These are phyloP conservation scores for Takakia lepidozioides DNA, from an alignment of 225 moss, liverwort and hornwort species.

Conservation along the genomic window DNA sequence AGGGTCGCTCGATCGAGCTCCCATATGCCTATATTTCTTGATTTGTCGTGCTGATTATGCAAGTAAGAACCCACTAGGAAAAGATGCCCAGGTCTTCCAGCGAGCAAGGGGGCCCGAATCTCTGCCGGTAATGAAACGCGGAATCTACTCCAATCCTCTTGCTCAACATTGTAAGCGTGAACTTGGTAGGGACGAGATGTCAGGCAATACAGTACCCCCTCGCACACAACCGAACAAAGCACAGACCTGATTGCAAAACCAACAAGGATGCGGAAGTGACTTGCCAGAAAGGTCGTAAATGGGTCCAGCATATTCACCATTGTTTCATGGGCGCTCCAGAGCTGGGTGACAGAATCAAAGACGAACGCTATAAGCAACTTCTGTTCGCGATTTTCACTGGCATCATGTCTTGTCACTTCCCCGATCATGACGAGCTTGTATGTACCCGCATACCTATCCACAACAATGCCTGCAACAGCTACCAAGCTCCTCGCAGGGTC, in stretches of 20 bases:
- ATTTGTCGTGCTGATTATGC: conserved; percentile 45
- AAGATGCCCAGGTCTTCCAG: conserved; percentile 27
- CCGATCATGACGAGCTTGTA: conserved; percentile 41
- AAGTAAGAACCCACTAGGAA: conserved; percentile 41
- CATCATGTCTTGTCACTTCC: conserved; percentile 18
- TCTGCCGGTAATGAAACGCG: conserved; percentile 24
- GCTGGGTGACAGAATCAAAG: conserved; percentile 19
- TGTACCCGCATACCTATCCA: conserved; percentile 14
- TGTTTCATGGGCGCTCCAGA: conserved; percentile 19
- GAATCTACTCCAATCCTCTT: conserved; percentile 20
- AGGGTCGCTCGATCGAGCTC: conserved; percentile 26
- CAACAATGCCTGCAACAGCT: conserved; percentile 28
- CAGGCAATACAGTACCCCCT: conserved; percentile 33
- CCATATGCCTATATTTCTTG: conserved; percentile 47
- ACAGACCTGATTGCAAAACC: conserved; percentile 29
- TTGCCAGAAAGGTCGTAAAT: conserved; percentile 28
- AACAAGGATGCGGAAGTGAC: conserved; percentile 27
- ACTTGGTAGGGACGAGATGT: conserved; percentile 37
- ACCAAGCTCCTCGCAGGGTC: conserved; percentile 26
- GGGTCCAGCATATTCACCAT: conserved; percentile 29
- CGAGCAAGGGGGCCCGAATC: conserved; percentile 29
- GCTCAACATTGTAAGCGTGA: conserved; percentile 18
- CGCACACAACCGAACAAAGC: conserved; percentile 32
- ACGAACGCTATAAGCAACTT: conserved; percentile 25
- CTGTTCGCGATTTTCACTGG: conserved; percentile 1